Evolutionary conservation across 2,329 filamentous ascomycete species (phyloP), one percentile per base, ranked within the genome.

Genomic region (Exophiala sp.): DNA sequence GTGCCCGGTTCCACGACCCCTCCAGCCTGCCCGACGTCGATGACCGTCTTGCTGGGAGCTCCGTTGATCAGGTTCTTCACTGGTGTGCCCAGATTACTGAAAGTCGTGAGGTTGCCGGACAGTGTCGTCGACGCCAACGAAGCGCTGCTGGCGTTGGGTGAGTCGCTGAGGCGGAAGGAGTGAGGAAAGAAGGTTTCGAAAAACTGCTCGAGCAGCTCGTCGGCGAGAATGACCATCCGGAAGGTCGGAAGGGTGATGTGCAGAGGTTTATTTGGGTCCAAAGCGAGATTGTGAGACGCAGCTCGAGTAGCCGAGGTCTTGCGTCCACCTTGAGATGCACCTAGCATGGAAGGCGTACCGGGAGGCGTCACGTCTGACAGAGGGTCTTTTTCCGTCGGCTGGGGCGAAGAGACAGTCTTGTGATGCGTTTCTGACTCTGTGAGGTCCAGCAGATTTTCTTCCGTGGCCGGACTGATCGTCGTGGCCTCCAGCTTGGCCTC

Each of bases 201-300:
- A 73, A 99, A 99, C 63, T 95, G 89, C 66, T 99, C 92, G 5
- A 99, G 82, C 1, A 95, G 81, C 70, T 99, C 94, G 66, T 99
- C 94, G 40, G 94, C 94, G 6, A 99, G 83, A 8, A 99, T 89
- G 3, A 99, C 91, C 94, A 99, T 99, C 61, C 94, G 87, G 80
- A 99, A 99, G 0, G 94, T 99, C 1, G 94, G 94, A 1, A 99
- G 80, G 1, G 94, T 97, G 66, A 99, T 96, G 69, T 96, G 88
- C 0, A 99, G 80, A 5, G 94, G 94, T 60, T 95, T 92, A 21
- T 90, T 86, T 2, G 94, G 94, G 68, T 99, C 91, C 3, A 99
- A 81, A 0, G 94, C 94, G 7, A 86, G 84, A 67, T 99, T 99
- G 43, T 90, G 85, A 1, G 86, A 84, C 65, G 85, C 81, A 6